phyloP scores from a whole-genome alignment of 768 basidiomycete species.

The Leucocoprinus sp. region DNA sequence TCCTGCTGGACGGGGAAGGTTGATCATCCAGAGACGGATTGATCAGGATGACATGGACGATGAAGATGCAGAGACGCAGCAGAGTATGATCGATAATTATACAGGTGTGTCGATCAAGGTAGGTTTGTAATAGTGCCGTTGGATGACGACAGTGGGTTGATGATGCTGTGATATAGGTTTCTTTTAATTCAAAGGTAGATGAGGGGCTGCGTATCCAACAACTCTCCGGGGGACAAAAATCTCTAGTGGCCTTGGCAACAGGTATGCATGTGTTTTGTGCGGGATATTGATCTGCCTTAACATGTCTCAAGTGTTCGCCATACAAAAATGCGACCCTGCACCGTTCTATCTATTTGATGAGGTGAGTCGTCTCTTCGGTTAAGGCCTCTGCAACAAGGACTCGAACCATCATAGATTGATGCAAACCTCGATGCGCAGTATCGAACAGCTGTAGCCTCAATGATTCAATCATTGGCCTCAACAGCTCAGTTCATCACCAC shows the following conservation, averaged over 20 bases:
- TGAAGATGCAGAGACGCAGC: constrained; percentile 67
- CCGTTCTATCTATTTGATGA: constrained; percentile 99
- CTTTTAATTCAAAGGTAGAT: constrained; percentile 97
- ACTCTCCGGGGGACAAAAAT: constrained; percentile 95
- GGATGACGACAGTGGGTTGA: constrained; percentile 3
- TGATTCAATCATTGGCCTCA: constrained; percentile 87
- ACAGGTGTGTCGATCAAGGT: constrained; percentile 96
- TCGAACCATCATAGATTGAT: constrained; percentile 56
- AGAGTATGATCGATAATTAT: constrained; percentile 83
- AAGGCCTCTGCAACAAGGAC: neutral
- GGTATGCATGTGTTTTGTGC: constrained; percentile 32
- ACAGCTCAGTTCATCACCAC: constrained; percentile 97
- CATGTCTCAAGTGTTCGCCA: constrained; percentile 72
- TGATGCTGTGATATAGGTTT: constrained; percentile 66
- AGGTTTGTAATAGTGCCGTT: neutral
- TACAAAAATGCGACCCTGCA: constrained; percentile 98
- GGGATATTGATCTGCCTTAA: constrained; percentile 1
- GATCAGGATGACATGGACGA: constrained; percentile 78
- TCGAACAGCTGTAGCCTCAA: constrained; percentile 91
- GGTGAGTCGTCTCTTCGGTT: constrained; percentile 25
- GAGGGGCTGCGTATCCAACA: constrained; percentile 96
- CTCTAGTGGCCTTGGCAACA: constrained; percentile 89
- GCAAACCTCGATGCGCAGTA: constrained; percentile 98
- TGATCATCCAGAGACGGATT: constrained; percentile 89
- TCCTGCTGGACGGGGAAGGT: constrained; percentile 81